Base-by-base conservation (phyloP, 768 basidiomycete species). In the Phlebiopsis flavidoalba region DNA sequence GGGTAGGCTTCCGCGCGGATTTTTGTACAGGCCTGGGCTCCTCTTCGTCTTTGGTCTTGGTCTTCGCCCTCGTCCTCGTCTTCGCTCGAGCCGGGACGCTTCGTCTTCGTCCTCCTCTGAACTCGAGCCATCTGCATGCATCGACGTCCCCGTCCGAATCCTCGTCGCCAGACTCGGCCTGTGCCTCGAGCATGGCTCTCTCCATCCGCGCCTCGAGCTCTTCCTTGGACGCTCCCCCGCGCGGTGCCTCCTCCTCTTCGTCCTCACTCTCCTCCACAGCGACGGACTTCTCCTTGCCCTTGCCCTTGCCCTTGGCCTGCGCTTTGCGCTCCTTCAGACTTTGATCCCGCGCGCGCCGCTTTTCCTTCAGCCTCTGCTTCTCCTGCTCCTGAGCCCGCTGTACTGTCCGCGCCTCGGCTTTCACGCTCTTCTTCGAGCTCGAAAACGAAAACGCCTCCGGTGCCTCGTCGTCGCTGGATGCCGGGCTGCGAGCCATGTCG, bases 371-470 rank as follows among this genome's bases (percentile, higher is more conserved):
- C 64, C 75, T 80, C 46, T 71, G 74, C 46, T 75, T 76, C 65
- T 76, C 76, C 7, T 69, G 72, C 8, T 65, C 70, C 37, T 76
- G 70, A 21, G 76, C 76, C 53, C 74, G 67, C 60, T 71, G 70
- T 0, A 80, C 63, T 5, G 73, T 73, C n/a, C 72, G 71, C 26
- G 76, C 71, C 52, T 71, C 70, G 45, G 71, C 74, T 60, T 76
- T 72, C 8, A 71, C 76, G 12, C 71, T 64, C 22, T 75, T 75
- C 66, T 79, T 85, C 24, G 82, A 80, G 5, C 74, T 67, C 0
- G 73, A 72, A n/a, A 80, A 78, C 0, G 82, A 73, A 17, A 86
- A 66, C 0, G 79, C 66, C 63, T 85, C 83, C 1, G 85, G 85
- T 1, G 76, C 76, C 1, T 83, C 79, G 35, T 74, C 76, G 53